phyloP scores from a whole-genome alignment of 169 alveolate genomes.

The Cystoisospora suis region DNA sequence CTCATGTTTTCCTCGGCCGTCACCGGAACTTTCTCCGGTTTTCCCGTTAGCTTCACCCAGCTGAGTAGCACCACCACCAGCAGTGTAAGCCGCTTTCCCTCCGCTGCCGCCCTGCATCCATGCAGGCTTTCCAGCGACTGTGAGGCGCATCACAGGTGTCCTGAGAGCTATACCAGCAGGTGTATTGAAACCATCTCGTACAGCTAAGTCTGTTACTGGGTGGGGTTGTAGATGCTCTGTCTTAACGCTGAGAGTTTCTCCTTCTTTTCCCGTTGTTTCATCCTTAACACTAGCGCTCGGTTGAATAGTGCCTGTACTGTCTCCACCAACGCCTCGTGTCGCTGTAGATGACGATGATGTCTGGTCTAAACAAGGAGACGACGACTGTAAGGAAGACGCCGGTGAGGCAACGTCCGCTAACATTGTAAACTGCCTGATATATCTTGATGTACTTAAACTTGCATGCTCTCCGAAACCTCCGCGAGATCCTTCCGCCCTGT shows the following conservation, averaged over 20 bases:
- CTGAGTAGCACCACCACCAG: too few species aligned
- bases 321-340: background rate
- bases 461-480: slow-evolving; percentile 42
- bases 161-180: too few species aligned
- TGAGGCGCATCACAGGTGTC: slow-evolving; percentile 11
- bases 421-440: background rate
- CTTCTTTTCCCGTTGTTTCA: background rate
- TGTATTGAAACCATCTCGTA: too few species aligned
- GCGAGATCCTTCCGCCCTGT: background rate
- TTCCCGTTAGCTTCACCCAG: too few species aligned
- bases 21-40: too few species aligned
- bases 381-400: background rate
- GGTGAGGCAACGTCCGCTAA: background rate
- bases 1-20: background rate
- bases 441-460: background rate
- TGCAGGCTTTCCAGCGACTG: background rate
- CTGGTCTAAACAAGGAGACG: too few species aligned
- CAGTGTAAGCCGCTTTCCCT: too few species aligned
- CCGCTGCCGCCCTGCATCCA: background rate
- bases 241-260: background rate
- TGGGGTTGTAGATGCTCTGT: too few species aligned
- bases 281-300: background rate
- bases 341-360: background rate
- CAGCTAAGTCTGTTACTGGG: too few species aligned
- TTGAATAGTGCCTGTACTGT: background rate